These are phyloP conservation scores for Nicotiana attenuata DNA, from an alignment of 257 asterid genomes.

Conservation along the genomic window DNA sequence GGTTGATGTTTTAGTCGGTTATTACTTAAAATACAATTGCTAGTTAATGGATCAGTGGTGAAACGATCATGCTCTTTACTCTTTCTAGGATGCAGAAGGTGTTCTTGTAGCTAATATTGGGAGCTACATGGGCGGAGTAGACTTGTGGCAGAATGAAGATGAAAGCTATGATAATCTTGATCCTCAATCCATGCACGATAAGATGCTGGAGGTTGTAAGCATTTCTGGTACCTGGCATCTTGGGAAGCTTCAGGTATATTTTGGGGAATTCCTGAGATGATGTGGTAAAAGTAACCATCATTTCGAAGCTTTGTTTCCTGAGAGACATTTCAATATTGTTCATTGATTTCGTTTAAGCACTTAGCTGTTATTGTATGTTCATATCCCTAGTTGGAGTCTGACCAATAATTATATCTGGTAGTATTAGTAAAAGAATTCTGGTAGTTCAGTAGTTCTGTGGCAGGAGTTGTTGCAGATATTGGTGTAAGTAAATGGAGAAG, in stretches of 20 bases:
- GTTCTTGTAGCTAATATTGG: slow-evolving; percentile 89
- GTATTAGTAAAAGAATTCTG: not conserved
- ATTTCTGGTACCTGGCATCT: slow-evolving; percentile 98
- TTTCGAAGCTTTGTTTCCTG: not conserved
- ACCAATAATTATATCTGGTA: not conserved
- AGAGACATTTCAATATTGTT: not conserved
- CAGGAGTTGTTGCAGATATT: not conserved
- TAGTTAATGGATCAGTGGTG: not conserved
- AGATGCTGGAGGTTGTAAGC: slow-evolving; percentile 90
- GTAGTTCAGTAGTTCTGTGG: not conserved
- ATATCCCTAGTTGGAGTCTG: not conserved
- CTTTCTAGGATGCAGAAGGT: slow-evolving; percentile 88
- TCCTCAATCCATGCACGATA: slow-evolving; percentile 98
- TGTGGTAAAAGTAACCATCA: not conserved
- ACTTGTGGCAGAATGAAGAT: slow-evolving; percentile 95
- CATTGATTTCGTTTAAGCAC: not conserved
- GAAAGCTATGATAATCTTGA: slow-evolving; percentile 78
- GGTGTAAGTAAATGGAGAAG: not conserved
- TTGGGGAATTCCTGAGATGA: not conserved
- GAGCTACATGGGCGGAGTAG: slow-evolving; percentile 98
- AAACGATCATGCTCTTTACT: not conserved
- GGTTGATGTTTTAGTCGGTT: not conserved
- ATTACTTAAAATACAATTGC: not conserved
- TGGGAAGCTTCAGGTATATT: slow-evolving; percentile 84
- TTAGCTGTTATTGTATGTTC: not conserved